Evolutionary conservation across 176 grass and related monocot species (phyloP).

Genomic region (Carex cristatella): DNA sequence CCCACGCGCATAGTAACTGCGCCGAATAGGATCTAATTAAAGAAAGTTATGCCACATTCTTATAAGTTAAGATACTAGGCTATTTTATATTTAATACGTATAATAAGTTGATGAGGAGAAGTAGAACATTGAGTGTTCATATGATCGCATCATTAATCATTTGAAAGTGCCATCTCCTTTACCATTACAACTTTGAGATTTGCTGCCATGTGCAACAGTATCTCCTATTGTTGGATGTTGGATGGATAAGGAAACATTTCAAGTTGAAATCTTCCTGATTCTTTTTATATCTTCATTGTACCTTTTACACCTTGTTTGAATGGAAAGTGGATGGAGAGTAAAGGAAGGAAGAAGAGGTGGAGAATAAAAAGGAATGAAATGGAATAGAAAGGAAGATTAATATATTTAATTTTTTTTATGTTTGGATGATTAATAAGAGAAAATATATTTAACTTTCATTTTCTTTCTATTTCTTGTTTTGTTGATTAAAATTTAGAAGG

Average conservation of each 20-base stretch:
- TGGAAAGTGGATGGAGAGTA: too few relatives aligned
- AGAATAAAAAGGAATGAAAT: too few relatives aligned
- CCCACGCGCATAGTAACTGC: too few relatives aligned
- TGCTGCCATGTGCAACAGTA: not conserved
- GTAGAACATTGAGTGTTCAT: not conserved
- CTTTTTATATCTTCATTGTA: not conserved
- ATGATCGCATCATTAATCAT: not conserved
- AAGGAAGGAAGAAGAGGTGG: too few relatives aligned
- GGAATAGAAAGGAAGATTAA: too few relatives aligned
- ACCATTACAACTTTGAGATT: not conserved
- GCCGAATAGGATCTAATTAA: too few relatives aligned
- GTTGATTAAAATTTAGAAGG: too few relatives aligned
- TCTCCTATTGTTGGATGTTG: not conserved
- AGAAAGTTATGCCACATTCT: not conserved
- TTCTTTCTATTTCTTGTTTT: too few relatives aligned
- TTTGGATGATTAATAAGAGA: too few relatives aligned
- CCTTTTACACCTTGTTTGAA: not conserved
- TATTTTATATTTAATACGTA: not conserved
- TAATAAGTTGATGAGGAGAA: not conserved
- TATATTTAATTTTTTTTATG: too few relatives aligned
- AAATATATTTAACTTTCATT: too few relatives aligned
- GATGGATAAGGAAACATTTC: not conserved
- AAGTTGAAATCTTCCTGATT: not conserved
- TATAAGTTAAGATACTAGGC: not conserved
- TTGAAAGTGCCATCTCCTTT: not conserved